A percentile compares a stretch with the other conserved stretches of the same genome.
phyloP scores from a whole-genome alignment of 2,329 filamentous ascomycete genomes.

The Plenodomus tracheiphilus region DNA sequence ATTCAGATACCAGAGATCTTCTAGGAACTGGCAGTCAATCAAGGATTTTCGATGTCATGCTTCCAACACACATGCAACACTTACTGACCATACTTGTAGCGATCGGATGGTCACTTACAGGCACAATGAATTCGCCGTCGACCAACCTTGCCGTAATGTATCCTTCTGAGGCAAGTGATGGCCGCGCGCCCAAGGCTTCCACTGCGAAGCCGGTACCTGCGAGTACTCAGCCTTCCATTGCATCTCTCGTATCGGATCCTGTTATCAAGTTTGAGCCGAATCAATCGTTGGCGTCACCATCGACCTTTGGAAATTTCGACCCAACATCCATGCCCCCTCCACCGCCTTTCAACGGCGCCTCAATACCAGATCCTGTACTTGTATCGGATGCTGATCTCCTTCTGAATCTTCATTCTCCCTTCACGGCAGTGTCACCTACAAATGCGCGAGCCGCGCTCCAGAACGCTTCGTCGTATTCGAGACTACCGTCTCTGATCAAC shows the following conservation, averaged over 20 bases:
- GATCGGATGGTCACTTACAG: conserved; percentile 86
- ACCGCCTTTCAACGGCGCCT: conserved; percentile 28
- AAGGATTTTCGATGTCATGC: too few relatives aligned
- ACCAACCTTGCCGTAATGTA: conserved; percentile 83
- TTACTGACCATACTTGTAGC: conserved; percentile 44
- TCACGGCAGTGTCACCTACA: conserved; percentile 29
- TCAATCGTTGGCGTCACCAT: conserved; percentile 26
- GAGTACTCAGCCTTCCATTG: conserved; percentile 33
- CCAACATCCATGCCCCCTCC: conserved; percentile 39
- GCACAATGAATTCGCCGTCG: conserved; percentile 81
- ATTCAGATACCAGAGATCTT: neutral
- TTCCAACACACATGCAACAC: too few relatives aligned
- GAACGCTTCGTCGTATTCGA: conserved; percentile 21
- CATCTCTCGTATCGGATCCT: conserved; percentile 34
- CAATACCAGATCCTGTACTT: conserved; percentile 38
- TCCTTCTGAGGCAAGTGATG: conserved; percentile 54
- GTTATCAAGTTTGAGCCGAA: conserved; percentile 32
- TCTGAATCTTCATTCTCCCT: conserved; percentile 55
- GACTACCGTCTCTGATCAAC: conserved; percentile 24
- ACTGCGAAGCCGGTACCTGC: conserved; percentile 23
- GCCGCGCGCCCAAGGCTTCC: conserved; percentile 24
- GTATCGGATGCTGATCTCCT: conserved; percentile 54
- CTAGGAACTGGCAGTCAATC: too few relatives aligned
- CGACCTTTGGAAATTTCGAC: conserved; percentile 28
- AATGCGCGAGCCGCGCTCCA: conserved; percentile 16